Conservation (phyloP, 2,329 filamentous ascomycete genomes). For the Colletotrichum sp. region DNA sequence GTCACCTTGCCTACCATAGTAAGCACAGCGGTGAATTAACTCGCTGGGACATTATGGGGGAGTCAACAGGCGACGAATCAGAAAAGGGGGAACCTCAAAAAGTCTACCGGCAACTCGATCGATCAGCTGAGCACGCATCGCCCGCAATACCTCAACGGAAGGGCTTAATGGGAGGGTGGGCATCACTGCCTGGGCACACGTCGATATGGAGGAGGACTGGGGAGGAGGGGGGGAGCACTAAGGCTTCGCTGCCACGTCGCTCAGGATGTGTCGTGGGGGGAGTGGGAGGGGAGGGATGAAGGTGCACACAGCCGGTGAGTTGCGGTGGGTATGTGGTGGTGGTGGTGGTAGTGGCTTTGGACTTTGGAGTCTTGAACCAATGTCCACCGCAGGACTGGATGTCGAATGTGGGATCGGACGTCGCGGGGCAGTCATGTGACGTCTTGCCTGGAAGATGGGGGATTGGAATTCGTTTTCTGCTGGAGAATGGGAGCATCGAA, state of each 20-base stretch:
- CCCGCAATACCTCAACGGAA: not conserved
- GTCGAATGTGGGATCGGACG: conserved; percentile 4
- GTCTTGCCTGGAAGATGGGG: not conserved
- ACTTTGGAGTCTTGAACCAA: not conserved
- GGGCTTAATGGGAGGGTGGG: not conserved
- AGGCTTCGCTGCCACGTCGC: conserved; percentile 19
- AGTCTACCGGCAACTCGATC: not conserved
- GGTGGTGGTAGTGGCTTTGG: not conserved
- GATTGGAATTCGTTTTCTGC: not conserved
- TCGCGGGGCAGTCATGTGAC: conserved; percentile 22
- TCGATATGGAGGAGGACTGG: not conserved
- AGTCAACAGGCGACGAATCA: not conserved
- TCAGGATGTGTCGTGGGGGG: conserved; percentile 1
- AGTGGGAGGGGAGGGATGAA: not conserved
- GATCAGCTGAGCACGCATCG: not conserved
- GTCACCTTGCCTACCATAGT: not conserved
- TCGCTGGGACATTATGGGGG: not conserved
- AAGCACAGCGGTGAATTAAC: not conserved
- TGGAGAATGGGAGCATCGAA: not conserved
- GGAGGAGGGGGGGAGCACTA: not conserved
- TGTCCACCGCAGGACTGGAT: not conserved
- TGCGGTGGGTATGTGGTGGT: not conserved
- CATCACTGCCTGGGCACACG: not conserved
- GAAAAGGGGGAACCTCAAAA: not conserved
- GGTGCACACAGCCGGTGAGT: not conserved